Percentiles rank a stretch among this genome's conserved stretches.
Evolutionary conservation across 345 rosid genomes (phyloP).

Genomic region (Adansonia digitata): DNA sequence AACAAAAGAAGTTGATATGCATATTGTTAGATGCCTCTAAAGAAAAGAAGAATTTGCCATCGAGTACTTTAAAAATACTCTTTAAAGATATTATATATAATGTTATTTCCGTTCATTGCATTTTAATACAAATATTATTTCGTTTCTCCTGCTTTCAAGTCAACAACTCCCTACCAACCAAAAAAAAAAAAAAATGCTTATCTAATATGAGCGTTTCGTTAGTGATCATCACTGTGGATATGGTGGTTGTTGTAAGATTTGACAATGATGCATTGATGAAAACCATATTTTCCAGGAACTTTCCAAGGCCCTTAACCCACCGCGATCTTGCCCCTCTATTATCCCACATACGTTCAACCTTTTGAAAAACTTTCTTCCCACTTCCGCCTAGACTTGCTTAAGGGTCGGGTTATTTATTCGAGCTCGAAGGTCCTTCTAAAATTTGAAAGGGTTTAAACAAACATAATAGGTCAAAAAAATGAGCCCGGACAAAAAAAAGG

Average conservation of each 20-base stretch:
- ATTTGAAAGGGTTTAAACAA: too few relatives aligned
- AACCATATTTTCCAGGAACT: constrained; percentile 30
- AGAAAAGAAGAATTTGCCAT: not conserved
- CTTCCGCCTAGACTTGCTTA: constrained; percentile 37
- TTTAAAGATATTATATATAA: too few relatives aligned
- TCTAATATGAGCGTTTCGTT: not conserved
- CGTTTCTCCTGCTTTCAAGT: too few relatives aligned
- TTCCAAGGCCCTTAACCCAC: constrained; percentile 18
- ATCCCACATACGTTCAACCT: constrained; percentile 1
- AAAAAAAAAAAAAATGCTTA: too few relatives aligned
- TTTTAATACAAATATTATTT: too few relatives aligned
- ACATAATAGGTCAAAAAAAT: too few relatives aligned
- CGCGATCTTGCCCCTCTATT: not conserved
- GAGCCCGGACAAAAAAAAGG: too few relatives aligned
- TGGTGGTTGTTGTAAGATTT: constrained; percentile 26
- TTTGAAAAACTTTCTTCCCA: constrained; percentile 14
- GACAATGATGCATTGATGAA: not conserved
- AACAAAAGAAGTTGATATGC: not conserved
- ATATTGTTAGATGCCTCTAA: not conserved
- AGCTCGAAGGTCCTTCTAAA: too few relatives aligned
- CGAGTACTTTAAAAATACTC: too few relatives aligned
- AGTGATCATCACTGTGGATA: constrained; percentile 26
- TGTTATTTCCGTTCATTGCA: too few relatives aligned
- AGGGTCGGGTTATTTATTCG: too few relatives aligned
- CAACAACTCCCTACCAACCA: not conserved